A percentile compares a stretch with the other conserved stretches of the same genome.
These are phyloP conservation scores for Chaetomiaceae sp. DNA, from an alignment of 2,329 filamentous ascomycete species.

Conservation along the genomic window DNA sequence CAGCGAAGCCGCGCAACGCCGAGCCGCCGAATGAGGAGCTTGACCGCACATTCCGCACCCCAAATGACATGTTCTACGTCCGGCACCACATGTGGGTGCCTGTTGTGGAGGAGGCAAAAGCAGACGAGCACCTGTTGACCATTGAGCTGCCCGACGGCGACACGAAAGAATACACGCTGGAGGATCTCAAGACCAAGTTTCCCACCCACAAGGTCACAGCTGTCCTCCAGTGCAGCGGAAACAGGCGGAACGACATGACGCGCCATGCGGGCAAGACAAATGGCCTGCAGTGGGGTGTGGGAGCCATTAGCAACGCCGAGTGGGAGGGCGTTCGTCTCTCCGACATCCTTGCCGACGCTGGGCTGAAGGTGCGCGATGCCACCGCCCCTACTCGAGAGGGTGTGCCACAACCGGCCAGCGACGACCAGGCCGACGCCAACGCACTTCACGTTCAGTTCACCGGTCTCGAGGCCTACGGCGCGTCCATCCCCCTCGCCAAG, in stretches of 20 bases:
- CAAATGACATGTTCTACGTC: conserved; percentile 53
- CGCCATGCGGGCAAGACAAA: conserved; percentile 43
- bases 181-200: conserved; percentile 50
- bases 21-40: conserved; percentile 51
- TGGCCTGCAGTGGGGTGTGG: conserved; percentile 55
- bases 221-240: conserved; percentile 57
- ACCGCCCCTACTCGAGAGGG: conserved; percentile 6
- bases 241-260: conserved; percentile 57
- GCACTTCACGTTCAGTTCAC: conserved; percentile 52
- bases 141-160: conserved; percentile 54
- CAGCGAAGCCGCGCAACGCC: conserved; percentile 55
- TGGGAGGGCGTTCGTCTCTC: conserved; percentile 54
- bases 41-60: conserved; percentile 47
- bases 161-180: conserved; percentile 47
- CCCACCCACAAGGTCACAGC: conserved; percentile 47
- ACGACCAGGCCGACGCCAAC: conserved; percentile 32
- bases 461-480: conserved; percentile 55
- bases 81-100: conserved; percentile 63
- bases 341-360: conserved; percentile 53
- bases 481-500: conserved; percentile 56
- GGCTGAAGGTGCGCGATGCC: conserved; percentile 34
- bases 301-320: conserved; percentile 55
- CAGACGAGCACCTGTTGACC: conserved; percentile 42
- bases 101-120: conserved; percentile 35
- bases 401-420: conserved; percentile 34